Base-by-base conservation (phyloP, 2,329 filamentous ascomycete genomes). In the Aaosphaeria arxii region DNA sequence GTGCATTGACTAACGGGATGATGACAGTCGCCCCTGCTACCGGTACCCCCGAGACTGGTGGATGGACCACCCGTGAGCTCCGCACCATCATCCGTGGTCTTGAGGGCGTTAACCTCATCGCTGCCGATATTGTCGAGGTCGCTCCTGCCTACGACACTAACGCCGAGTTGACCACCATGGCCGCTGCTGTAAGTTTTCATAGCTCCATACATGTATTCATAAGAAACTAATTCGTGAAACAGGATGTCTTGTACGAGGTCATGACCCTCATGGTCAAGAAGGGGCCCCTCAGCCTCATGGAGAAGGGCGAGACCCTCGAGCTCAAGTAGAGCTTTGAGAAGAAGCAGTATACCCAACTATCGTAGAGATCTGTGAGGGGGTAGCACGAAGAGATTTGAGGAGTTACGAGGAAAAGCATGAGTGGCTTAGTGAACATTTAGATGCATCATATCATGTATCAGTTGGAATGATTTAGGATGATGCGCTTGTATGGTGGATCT, bases 241-340 rank as follows among this genome's bases (percentile, higher is more conserved):
- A 65, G 62, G 67, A 91, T 68, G 81, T 82, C 0, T 71, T 91
- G 17, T 91, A 87, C 62, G 87, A 92, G 70, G 82, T 91, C 42
- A 87, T 91, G 81, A 88, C 83, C 9, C 78, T 91, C 51, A 91
- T 91, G 87, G 86, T 90, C 11, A 89, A 90, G 78, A 85, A 84
- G 59, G 88, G 87, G 0, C 86, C 86, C 0, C 71, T 89, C 54
- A 86, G 79, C 57, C 65, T 60, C 2, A 53, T 59, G 45, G 61
- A 64, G 36, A 59, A 61, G 41, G 51, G 62, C 47, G 58, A 61
- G 45, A 51, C 44, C 1, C 52, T 61, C 6, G 64, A 69, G 54
- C 53, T 68, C 5, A 64, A 57, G 44, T 24, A 24, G 17, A 24
- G 2, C 17, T 24, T 24, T 24, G 17, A 24, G 46, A 40, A 36